phyloP scores from a whole-genome alignment of 768 basidiomycete genomes.

The Calvatia gigantea region DNA sequence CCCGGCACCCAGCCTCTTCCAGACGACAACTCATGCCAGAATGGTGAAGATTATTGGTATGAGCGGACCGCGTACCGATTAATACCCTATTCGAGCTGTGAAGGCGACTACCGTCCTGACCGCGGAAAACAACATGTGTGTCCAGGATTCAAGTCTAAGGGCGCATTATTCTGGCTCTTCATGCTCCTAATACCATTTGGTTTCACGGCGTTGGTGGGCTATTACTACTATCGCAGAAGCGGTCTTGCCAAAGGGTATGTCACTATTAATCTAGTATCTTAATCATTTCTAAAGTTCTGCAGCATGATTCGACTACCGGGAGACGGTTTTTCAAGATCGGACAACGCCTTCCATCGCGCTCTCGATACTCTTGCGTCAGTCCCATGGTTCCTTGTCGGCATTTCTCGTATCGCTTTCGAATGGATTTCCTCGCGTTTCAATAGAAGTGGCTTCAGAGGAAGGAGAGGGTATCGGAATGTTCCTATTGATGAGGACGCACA shows the following conservation, averaged over 20 bases:
- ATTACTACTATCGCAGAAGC: conserved; percentile 78
- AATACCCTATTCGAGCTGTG: conserved; percentile 86
- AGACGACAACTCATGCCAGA: conserved; percentile 58
- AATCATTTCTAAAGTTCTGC: conserved; percentile 10
- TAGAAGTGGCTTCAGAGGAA: conserved; percentile 36
- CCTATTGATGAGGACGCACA: conserved; percentile 89
- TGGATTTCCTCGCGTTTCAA: conserved; percentile 52
- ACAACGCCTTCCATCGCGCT: conserved; percentile 12
- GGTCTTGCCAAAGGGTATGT: conserved; percentile 75
- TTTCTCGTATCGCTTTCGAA: conserved; percentile 71
- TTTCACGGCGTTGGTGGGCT: conserved; percentile 71
- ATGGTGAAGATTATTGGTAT: conserved; percentile 82
- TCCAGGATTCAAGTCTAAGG: conserved; percentile 73
- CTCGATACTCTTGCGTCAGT: conserved; percentile 80
- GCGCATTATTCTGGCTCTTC: conserved; percentile 81
- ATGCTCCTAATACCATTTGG: conserved; percentile 73
- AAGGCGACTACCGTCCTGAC: conserved; percentile 77
- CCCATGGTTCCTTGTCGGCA: conserved; percentile 85
- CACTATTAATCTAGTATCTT: neutral
- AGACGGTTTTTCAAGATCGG: conserved; percentile 13
- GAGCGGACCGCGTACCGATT: conserved; percentile 89
- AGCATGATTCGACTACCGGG: conserved; percentile 81
- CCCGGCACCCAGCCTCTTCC: conserved; percentile 62
- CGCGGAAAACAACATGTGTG: conserved; percentile 72
- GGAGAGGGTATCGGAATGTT: conserved; percentile 72